A percentile compares a stretch with the other conserved stretches of the same genome.
phyloP scores from a whole-genome alignment of 164 flowering plant species.

The Cinnamomum micranthum region DNA sequence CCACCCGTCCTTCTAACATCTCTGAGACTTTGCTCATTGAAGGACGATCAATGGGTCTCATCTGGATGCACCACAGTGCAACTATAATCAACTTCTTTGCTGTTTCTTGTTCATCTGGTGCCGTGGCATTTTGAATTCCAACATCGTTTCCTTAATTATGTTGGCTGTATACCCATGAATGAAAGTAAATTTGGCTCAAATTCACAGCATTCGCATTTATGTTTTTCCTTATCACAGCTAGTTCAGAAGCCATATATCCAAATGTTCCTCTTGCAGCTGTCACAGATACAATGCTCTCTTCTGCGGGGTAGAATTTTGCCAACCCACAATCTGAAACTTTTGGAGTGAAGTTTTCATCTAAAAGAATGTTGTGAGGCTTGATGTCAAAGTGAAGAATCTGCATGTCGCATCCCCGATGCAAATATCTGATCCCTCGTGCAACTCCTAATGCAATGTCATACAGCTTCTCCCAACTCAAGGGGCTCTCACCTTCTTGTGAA shows the following conservation, averaged over 20 bases:
- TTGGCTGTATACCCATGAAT: slow-evolving; percentile 8
- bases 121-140: not conserved
- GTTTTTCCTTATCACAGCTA: slow-evolving; percentile 8
- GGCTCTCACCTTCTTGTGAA: not conserved
- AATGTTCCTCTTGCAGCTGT: slow-evolving; percentile 7
- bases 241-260: slow-evolving; percentile 14
- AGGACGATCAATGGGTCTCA: slow-evolving; percentile 25
- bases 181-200: slow-evolving; percentile 4
- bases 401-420: slow-evolving; percentile 15
- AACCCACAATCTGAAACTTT: slow-evolving; percentile 17
- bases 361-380: slow-evolving; percentile 13
- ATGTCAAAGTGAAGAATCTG: slow-evolving; percentile 20
- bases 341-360: slow-evolving; percentile 12
- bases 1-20: slow-evolving; percentile 22
- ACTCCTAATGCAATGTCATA: slow-evolving; percentile 11
- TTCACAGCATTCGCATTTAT: not conserved
- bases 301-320: slow-evolving; percentile 3
- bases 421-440: slow-evolving; percentile 12
- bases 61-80: slow-evolving; percentile 31
- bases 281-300: slow-evolving; percentile 1
- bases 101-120: slow-evolving; percentile 10
- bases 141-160: not conserved
- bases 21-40: slow-evolving; percentile 20
- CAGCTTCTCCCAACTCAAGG: slow-evolving; percentile 5
- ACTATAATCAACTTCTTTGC: slow-evolving; percentile 22